Percentiles rank a stretch among this genome's conserved stretches.
Conservation (phyloP, 768 basidiomycete species). For the Lyophyllum atratum region DNA sequence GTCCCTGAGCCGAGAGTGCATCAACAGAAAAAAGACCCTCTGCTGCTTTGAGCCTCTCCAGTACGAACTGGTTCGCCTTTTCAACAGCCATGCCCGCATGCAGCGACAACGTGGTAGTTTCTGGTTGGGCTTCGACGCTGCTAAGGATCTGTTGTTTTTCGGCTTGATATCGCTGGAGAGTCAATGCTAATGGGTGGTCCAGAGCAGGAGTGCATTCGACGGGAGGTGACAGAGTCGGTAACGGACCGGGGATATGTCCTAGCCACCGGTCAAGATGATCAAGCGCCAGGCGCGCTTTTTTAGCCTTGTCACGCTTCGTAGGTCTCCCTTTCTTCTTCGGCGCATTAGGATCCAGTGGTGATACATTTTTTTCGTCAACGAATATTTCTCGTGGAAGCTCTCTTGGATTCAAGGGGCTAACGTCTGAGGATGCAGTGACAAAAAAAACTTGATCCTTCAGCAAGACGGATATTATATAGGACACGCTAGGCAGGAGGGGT, state of each 20-base stretch:
- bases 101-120: background rate
- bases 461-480: conserved; percentile 52
- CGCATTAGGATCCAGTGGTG: conserved; percentile 20
- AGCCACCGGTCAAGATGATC: conserved; percentile 52
- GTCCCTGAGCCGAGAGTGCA: background rate
- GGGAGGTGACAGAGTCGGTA: background rate
- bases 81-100: conserved; percentile 35
- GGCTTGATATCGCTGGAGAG: conserved; percentile 36
- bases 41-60: conserved; percentile 54
- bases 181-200: background rate
- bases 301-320: conserved; percentile 57
- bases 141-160: conserved; percentile 44
- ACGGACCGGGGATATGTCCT: conserved; percentile 29
- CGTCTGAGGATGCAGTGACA: conserved; percentile 54
- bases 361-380: conserved; percentile 36
- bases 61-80: conserved; percentile 49
- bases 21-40: conserved; percentile 43
- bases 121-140: conserved; percentile 25
- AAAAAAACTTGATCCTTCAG: conserved; percentile 54
- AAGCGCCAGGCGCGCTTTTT: conserved; percentile 53
- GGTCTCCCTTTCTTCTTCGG: conserved; percentile 66
- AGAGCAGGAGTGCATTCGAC: background rate
- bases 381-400: conserved; percentile 70
- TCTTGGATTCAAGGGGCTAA: conserved; percentile 60
- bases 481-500: conserved; percentile 51